Base-by-base conservation (phyloP, 768 basidiomycete genomes). In the Suillus sp. region DNA sequence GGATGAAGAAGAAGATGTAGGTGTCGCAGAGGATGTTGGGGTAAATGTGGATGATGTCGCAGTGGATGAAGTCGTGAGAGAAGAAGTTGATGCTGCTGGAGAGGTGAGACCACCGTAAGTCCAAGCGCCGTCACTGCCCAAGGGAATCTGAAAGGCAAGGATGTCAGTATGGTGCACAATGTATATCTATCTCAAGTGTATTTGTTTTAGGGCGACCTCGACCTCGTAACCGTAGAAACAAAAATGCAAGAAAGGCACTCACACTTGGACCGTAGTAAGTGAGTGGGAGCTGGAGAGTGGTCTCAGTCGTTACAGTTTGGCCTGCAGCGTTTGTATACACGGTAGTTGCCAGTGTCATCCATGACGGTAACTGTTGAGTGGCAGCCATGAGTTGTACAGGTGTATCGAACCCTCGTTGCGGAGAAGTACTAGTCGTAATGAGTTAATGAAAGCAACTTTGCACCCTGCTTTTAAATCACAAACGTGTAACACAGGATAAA, bases 201-300 rank as follows among this genome's bases (percentile, higher is more conserved):
- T 54, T 13, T 22, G 32, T 2, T 53, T 7, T 11, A 11, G n/a
- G 34, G 32, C 14, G 3, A 48, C 16, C 16, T 9, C 11, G 7
- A 34, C 7, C 25, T 6, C 14, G 22, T 51, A 20, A 32, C n/a
- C n/a, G 25, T 38, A 25, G 9, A 38, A 38, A 25, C 27, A 10
- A 51, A 51, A 8, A 25, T 14, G 51, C 3, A 51, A 30, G 18
- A 16, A 35, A 64, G 32, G 59, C 14, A 84, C 91, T 84, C 71
- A 93, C 91, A 73, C 88, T 87, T 60, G 92, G 91, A 35, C 92
- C 92, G 67, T 84, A 92, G 75, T 93, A 94, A 0, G 92, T 93
- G 67, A 92, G 77, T 45, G 92, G 90, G 57, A 93, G 71, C 67
- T 81, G 85, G 32, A 91, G 68, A 11, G 89, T 77, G 30, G 85